A percentile compares a stretch with the other conserved stretches of the same genome.
phyloP scores from a whole-genome alignment of 495 filamentous ascomycete genomes.

The Penicillium canescens region DNA sequence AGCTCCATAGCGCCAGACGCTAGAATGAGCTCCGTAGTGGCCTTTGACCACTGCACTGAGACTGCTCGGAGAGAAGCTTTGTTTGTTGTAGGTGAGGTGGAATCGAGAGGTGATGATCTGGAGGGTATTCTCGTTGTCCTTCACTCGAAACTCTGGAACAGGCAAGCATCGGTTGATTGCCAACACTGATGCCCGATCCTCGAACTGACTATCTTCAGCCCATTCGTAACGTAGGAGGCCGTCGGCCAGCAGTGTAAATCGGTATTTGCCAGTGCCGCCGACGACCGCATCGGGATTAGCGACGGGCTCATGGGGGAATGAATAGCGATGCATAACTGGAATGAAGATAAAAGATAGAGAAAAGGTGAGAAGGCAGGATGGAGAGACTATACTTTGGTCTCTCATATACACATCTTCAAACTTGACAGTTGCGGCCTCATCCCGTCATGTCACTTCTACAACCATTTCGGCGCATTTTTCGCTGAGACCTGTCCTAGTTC shows the following conservation, averaged over 20 bases:
- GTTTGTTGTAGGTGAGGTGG: conserved; percentile 54
- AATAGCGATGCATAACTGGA: conserved; percentile 34
- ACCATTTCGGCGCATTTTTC: neutral
- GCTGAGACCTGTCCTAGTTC: neutral
- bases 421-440: no score
- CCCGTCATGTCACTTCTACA: neutral
- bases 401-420: no score
- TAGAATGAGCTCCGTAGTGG: conserved; percentile 26
- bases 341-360: no score
- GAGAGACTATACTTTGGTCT: no score
- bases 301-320: conserved; percentile 44
- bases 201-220: conserved; percentile 54
- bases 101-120: conserved; percentile 53
- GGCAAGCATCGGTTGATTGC: conserved; percentile 52
- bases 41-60: conserved; percentile 41
- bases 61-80: conserved; percentile 44
- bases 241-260: conserved; percentile 56
- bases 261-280: conserved; percentile 41
- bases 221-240: conserved; percentile 57
- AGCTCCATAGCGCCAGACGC: conserved; percentile 47
- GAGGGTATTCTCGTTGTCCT: conserved; percentile 35
- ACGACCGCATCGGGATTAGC: conserved; percentile 49
- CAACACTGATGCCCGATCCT: conserved; percentile 58
- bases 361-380: no score
- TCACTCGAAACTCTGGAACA: conserved; percentile 45